A percentile compares a stretch with the other conserved stretches of the same genome.
phyloP scores from a whole-genome alignment of 805 yeast genomes.

The Starmerella bombi region DNA sequence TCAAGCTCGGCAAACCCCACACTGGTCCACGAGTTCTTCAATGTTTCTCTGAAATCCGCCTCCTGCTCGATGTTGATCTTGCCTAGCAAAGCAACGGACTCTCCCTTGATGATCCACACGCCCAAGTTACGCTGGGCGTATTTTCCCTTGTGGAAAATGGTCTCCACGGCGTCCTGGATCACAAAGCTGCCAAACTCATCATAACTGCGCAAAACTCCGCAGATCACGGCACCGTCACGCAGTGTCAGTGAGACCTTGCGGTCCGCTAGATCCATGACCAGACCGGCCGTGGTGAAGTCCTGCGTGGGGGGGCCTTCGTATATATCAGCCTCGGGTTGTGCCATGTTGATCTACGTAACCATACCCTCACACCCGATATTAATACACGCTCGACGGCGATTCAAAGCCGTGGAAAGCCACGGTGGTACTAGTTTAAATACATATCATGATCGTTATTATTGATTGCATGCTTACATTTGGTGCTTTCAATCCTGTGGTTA shows the following conservation, averaged over 20 bases:
- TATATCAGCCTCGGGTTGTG: neutral
- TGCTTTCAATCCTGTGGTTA: too few species aligned
- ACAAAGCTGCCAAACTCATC: constrained; percentile 89
- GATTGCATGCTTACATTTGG: too few species aligned
- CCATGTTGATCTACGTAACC: too few species aligned
- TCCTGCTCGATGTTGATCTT: constrained; percentile 83
- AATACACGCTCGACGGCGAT: too few species aligned
- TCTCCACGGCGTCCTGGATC: constrained; percentile 77
- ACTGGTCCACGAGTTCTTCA: constrained; percentile 38
- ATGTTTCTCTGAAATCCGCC: constrained; percentile 40
- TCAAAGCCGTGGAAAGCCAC: too few species aligned
- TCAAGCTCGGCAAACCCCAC: constrained; percentile 54
- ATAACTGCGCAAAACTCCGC: constrained; percentile 85
- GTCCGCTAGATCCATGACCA: constrained; percentile 31
- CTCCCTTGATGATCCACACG: constrained; percentile 84
- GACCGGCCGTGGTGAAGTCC: constrained; percentile 34
- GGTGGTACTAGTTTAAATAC: too few species aligned
- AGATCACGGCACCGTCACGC: constrained; percentile 77
- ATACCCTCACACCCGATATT: too few species aligned
- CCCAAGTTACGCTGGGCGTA: constrained; percentile 74
- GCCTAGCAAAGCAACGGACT: constrained; percentile 86
- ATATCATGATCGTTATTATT: too few species aligned
- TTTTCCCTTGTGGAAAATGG: constrained; percentile 41
- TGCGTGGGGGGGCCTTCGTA: constrained; percentile 29
- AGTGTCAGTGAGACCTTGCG: constrained; percentile 62